Conservation (phyloP, 2,329 filamentous ascomycete species). For the Fusarium sp. region DNA sequence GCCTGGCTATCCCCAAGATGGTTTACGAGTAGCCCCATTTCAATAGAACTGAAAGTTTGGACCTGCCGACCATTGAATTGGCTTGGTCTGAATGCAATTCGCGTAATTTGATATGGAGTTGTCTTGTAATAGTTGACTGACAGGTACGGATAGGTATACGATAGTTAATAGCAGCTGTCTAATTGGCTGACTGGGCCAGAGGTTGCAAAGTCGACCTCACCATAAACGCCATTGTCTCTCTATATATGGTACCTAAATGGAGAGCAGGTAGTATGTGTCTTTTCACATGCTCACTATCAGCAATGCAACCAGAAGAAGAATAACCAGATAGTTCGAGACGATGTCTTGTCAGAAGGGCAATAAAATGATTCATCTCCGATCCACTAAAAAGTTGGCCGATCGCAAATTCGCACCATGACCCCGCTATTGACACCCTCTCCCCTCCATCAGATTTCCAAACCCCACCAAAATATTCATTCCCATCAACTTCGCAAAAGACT, state of each 20-base stretch:
- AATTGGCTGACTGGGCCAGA: constrained; percentile 15
- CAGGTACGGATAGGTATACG: not conserved
- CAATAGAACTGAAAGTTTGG: not conserved
- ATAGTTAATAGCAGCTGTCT: constrained; percentile 4
- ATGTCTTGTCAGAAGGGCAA: too few relatives aligned
- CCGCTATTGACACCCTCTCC: constrained; percentile 46
- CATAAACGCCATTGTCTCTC: too few relatives aligned
- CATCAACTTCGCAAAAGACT: constrained; percentile 20
- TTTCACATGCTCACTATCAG: too few relatives aligned
- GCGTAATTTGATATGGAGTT: not conserved
- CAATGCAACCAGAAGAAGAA: too few relatives aligned
- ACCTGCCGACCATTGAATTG: not conserved
- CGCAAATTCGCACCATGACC: constrained; percentile 35
- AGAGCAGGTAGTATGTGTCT: too few relatives aligned
- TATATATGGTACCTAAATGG: too few relatives aligned
- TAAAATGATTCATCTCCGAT: not conserved
- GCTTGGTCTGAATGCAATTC: not conserved
- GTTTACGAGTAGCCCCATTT: not conserved
- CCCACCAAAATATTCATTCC: constrained; percentile 40
- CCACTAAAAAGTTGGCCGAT: not conserved
- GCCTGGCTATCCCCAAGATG: not conserved
- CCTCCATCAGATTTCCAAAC: constrained; percentile 26
- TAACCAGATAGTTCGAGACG: too few relatives aligned
- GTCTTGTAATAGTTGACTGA: not conserved
- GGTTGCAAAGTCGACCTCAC: too few relatives aligned